Conservation (phyloP, 2,329 filamentous ascomycete species). For the Fusarium neocosmosporiellum region DNA sequence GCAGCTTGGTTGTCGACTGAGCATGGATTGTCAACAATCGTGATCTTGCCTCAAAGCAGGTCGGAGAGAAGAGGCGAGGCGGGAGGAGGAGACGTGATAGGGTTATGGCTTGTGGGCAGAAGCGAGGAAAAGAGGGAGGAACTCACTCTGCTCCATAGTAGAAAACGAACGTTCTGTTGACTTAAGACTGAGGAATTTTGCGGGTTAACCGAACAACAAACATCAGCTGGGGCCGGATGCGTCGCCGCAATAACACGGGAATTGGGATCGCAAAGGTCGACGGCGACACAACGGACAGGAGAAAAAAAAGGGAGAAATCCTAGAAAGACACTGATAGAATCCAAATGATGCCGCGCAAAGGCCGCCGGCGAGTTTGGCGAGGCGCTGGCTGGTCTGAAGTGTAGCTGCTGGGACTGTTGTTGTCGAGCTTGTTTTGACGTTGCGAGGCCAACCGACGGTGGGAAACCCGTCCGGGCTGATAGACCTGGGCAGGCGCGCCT, state of each 20-base stretch:
- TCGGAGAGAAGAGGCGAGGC: background rate
- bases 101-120: slow-evolving; percentile 18
- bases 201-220: slow-evolving; percentile 53
- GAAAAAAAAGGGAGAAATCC: slow-evolving; percentile 23
- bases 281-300: slow-evolving; percentile 8
- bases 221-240: slow-evolving; percentile 50
- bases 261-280: background rate
- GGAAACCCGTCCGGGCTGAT: slow-evolving; percentile 41
- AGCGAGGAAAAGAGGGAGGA: slow-evolving; percentile 28
- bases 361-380: slow-evolving; percentile 36
- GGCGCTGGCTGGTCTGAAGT: slow-evolving; percentile 44
- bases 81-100: slow-evolving; percentile 18
- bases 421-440: slow-evolving; percentile 55
- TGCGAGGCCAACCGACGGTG: slow-evolving; percentile 57
- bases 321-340: slow-evolving; percentile 13
- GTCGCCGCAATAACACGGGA: slow-evolving; percentile 44
- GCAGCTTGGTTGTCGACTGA: slow-evolving; percentile 45
- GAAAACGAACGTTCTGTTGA: slow-evolving; percentile 45
- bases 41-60: slow-evolving; percentile 21
- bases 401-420: slow-evolving; percentile 49
- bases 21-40: slow-evolving; percentile 32
- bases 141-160: slow-evolving; percentile 53
- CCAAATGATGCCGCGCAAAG: slow-evolving; percentile 27
- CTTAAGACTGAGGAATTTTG: slow-evolving; percentile 43
- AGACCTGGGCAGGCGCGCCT: slow-evolving; percentile 16